A percentile compares a stretch with the other conserved stretches of the same genome.
Conservation (phyloP, 345 rosid genomes). For the Excoecaria cochinchinensis region DNA sequence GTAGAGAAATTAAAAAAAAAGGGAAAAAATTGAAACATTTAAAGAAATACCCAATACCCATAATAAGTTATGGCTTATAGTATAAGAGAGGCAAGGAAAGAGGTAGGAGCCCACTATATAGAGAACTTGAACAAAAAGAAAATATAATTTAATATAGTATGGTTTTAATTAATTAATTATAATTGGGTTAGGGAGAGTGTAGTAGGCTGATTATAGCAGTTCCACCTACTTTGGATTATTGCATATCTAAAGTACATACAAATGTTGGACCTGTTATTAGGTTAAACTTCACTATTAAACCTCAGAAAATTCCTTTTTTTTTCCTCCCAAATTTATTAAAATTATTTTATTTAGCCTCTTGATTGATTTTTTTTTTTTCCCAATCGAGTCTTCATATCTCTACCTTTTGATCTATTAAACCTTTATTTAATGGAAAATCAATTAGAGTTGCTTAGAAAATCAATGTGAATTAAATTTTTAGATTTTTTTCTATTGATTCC, state of each 20-base stretch:
- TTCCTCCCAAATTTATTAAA: too few species aligned
- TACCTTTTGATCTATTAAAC: neutral
- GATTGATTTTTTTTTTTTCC: too few species aligned
- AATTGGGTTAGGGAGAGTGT: constrained; percentile 5
- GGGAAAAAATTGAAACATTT: neutral
- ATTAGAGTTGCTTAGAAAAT: too few species aligned
- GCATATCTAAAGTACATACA: constrained; percentile 2
- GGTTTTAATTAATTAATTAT: neutral
- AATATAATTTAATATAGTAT: neutral
- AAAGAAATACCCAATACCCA: neutral
- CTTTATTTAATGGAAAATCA: neutral
- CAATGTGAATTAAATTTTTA: too few species aligned
- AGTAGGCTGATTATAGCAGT: constrained; percentile 12
- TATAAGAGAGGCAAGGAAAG: constrained; percentile 15
- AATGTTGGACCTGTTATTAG: constrained; percentile 6
- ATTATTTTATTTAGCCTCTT: too few species aligned
- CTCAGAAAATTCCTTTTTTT: too few species aligned
- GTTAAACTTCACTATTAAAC: constrained; percentile 19
- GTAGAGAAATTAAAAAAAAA: neutral
- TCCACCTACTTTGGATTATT: constrained; percentile 25
- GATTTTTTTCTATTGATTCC: too few species aligned
- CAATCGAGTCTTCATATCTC: too few species aligned
- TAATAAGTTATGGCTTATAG: neutral
- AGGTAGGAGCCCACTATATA: neutral
- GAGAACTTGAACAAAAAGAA: constrained; percentile 5